These are phyloP conservation scores for Wickerhamomyces tratensis DNA, from an alignment of 805 yeast genomes.

Conservation along the genomic window DNA sequence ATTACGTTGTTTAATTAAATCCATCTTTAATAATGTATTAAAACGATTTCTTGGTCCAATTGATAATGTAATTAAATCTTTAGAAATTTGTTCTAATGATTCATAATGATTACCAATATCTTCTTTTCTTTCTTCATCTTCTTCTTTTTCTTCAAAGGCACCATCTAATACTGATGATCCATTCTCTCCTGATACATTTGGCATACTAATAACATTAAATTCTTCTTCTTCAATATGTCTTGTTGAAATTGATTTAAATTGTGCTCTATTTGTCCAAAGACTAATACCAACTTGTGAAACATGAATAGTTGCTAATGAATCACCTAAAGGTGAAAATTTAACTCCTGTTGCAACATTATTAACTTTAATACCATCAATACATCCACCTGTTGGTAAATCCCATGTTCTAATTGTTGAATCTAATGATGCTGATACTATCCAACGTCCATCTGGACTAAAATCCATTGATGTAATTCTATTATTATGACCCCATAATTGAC, in stretches of 20 bases:
- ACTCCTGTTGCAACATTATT: conserved; percentile 74
- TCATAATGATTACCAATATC: conserved; percentile 29
- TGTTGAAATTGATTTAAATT: conserved; percentile 67
- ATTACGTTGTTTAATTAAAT: conserved; percentile 75
- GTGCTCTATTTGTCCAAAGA: conserved; percentile 88
- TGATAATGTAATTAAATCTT: conserved; percentile 62
- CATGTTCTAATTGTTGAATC: conserved; percentile 90
- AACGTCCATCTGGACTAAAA: conserved; percentile 91
- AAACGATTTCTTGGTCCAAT: conserved; percentile 70
- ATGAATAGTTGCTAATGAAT: conserved; percentile 85
- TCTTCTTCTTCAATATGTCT: conserved; percentile 71
- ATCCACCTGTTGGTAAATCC: conserved; percentile 96
- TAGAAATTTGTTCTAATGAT: conserved; percentile 53
- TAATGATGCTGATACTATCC: conserved; percentile 77
- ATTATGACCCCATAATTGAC: conserved; percentile 84
- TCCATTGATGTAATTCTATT: conserved; percentile 83
- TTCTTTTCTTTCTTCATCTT: conserved; percentile 24
- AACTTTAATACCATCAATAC: conserved; percentile 83
- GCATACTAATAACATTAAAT: conserved; percentile 52
- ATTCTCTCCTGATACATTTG: conserved; percentile 73
- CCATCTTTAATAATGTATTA: conserved; percentile 71
- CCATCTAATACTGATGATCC: conserved; percentile 68
- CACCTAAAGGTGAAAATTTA: conserved; percentile 80
- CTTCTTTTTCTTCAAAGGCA: conserved; percentile 45
- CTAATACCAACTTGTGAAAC: conserved; percentile 84